Evolutionary conservation across 176 grass and related monocot species (phyloP), one percentile per base, ranked within the genome.

Genomic region (Carex cristatella): DNA sequence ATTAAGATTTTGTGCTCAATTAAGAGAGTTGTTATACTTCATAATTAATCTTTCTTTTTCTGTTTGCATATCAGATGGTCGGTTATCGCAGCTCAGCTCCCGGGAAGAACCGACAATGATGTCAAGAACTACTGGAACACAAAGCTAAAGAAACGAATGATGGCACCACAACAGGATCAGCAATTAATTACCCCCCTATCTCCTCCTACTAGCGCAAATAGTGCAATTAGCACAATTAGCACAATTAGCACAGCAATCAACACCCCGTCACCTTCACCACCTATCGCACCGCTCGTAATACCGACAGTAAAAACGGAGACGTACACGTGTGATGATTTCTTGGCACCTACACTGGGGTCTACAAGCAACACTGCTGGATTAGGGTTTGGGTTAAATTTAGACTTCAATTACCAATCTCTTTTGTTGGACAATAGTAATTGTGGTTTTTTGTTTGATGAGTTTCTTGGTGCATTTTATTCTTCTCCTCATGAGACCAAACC

Each of bases 281-380:
- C 85, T n/a, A 51, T 81, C 2, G 84, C 85, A 46, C 84, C 89
- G 51, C 86, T 91, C n/a, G 6, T 27, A 82, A 70, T 88, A 49
- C 91, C 94, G 2, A 55, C 79, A 3, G 81, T 97, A 37, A 97
- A 97, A 84, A 90, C 85, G 1, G 90, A 97, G 88, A 11, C 44
- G 18, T 97, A 97, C 91, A 83, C 86, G 73, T 89, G 63, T 65
- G 91, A 89, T 58, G 94, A 90, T 78, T 94, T 97, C 88, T 85
- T 94, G 28, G 68, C 68, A 63, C 85, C 88, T 12, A 84, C 71
- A 61, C 60, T 91, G 23, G 84, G 63, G 12, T 85, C 69, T 38
- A 85, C 83, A 0, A 85, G 81, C 81, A 79, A 10, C 16, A 16
- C 65, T 30, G 31, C 63, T 15, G 81, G 61, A 83, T 83, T 69